Base-by-base conservation (phyloP, 2,329 filamentous ascomycete genomes). In the Calonectria montana region DNA sequence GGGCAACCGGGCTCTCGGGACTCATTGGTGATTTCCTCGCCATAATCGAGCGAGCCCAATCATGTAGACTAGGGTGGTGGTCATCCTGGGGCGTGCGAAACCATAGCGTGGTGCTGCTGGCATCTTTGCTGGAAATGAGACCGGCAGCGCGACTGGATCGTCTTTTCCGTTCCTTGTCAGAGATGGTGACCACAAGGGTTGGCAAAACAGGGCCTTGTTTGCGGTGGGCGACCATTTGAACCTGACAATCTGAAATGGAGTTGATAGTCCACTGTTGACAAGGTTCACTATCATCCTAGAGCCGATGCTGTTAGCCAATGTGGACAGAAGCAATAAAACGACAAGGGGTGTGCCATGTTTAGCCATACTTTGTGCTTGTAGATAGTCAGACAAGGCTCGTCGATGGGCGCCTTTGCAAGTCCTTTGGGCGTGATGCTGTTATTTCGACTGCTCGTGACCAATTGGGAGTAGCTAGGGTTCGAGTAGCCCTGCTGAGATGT, bases 111-210 rank as follows among this genome's bases (percentile, higher is more conserved):
- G 84, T 86, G 3, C 86, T 83, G 10, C 83, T 81, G 1, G 86
- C 82, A 18, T 91, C 88, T 78, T 88, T 91, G 69, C 83, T 86
- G 8, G 84, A 81, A 21, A 87, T 87, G 25, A 93, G 83, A 3
- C 89, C 89, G 4, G 89, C 87, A 4, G 91, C 89, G 72, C 91
- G 87, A 75, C 91, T 93, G 57, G 91, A 93, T 71, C 91, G 87
- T 62, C 91, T 88, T 77, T 92, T 93, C 67, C 90, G 88, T 73
- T 91, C 84, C 79, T 90, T 92, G 74, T 92, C 90, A 43, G 87
- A 85, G 59, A 93, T 82, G 74, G 85, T 89, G 43, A 93, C 79
- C 55, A 91, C 84, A 15, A 93, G 85, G 7, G 91, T 93, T 2
- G 90, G 90, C 9, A 91, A 81, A 5, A 88, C 84, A 13, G 89